Conservation (phyloP, 2,329 filamentous ascomycete genomes). For the Verticillium klebahnii region DNA sequence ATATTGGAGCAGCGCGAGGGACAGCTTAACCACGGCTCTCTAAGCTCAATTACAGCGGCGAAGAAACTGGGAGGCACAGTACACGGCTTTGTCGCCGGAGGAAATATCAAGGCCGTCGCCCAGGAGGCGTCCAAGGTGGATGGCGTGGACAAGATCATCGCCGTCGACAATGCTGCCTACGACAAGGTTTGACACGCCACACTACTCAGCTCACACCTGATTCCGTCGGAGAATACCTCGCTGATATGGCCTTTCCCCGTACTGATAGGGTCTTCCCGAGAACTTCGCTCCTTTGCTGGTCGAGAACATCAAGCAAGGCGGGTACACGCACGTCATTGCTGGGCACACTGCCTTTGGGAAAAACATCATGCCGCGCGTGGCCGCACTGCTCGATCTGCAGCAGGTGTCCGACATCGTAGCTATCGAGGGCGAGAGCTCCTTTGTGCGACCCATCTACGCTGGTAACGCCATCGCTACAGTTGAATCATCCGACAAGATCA, state of each 20-base stretch:
- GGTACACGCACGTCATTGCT: constrained; percentile 86
- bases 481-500: constrained; percentile 79
- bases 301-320: constrained; percentile 95
- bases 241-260: neutral
- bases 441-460: constrained; percentile 94
- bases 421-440: constrained; percentile 87
- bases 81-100: constrained; percentile 83
- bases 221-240: neutral
- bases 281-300: constrained; percentile 90
- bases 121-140: constrained; percentile 84
- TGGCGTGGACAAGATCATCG: constrained; percentile 87
- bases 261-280: constrained; percentile 73
- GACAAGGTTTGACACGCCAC: constrained; percentile 65
- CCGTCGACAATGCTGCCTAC: constrained; percentile 83
- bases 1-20: constrained; percentile 91
- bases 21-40: constrained; percentile 74
- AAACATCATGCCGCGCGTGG: constrained; percentile 85
- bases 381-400: constrained; percentile 85
- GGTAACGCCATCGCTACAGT: constrained; percentile 97
- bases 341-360: constrained; percentile 96
- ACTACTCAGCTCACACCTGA: no score
- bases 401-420: constrained; percentile 88
- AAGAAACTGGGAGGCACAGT: constrained; percentile 80
- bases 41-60: constrained; percentile 82
- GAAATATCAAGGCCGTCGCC: constrained; percentile 68